Percentiles rank a stretch among this genome's conserved stretches.
Evolutionary conservation across 441 rosid genomes (phyloP).

Genomic region (Eugenia klotzschiana): DNA sequence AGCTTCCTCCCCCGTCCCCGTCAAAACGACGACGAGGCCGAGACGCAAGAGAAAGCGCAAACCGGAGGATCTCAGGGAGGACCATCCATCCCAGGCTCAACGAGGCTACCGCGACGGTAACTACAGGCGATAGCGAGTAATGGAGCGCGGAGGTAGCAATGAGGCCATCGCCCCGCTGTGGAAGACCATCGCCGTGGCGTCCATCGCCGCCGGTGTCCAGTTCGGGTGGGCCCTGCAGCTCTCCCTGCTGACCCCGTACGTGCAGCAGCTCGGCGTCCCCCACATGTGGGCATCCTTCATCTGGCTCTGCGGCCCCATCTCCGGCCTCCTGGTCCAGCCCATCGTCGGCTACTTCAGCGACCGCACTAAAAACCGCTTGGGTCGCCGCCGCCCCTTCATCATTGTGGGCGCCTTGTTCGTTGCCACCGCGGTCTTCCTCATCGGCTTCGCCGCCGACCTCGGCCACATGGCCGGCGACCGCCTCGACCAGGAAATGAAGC

Average conservation of each 20-base stretch:
- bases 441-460: constrained; percentile 75
- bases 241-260: constrained; percentile 55
- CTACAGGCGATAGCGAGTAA: not conserved
- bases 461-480: constrained; percentile 55
- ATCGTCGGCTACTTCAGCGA: constrained; percentile 80
- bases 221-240: constrained; percentile 8
- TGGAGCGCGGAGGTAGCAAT: not conserved
- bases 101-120: not conserved
- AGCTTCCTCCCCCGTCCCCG: not conserved
- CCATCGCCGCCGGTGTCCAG: constrained; percentile 5
- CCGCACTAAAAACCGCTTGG: constrained; percentile 65
- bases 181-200: constrained; percentile 2
- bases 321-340: constrained; percentile 92
- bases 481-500: constrained; percentile 12
- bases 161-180: not conserved
- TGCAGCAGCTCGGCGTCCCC: constrained; percentile 74
- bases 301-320: constrained; percentile 90
- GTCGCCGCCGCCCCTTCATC: constrained; percentile 89
- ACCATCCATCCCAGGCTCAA: not conserved
- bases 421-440: constrained; percentile 51
- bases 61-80: not conserved
- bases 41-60: not conserved
- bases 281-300: constrained; percentile 84
- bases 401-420: constrained; percentile 48
- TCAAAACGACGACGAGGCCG: not conserved